Evolutionary conservation across 768 basidiomycete species (phyloP).

Genomic region (Xanthoconium purpureum): DNA sequence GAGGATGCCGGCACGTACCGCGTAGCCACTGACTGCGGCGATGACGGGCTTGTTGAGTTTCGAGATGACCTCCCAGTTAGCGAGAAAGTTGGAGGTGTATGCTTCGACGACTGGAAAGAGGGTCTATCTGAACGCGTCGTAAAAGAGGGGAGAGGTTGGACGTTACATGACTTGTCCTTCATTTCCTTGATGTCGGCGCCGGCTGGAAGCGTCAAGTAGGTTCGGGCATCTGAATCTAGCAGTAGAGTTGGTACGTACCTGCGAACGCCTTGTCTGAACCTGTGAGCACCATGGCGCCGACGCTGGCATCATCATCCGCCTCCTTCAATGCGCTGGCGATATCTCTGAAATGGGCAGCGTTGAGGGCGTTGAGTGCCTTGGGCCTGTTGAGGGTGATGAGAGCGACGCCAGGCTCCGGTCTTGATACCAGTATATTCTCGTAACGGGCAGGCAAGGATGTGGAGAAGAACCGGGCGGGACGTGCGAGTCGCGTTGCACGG

Average conservation of each 20-base stretch:
- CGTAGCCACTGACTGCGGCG: constrained; percentile 93
- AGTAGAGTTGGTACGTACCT: constrained; percentile 44
- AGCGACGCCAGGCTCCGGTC: constrained; percentile 64
- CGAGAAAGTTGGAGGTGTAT: constrained; percentile 82
- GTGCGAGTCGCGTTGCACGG: neutral
- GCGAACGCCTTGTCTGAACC: constrained; percentile 94
- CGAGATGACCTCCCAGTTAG: constrained; percentile 75
- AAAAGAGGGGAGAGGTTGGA: neutral
- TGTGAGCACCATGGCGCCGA: constrained; percentile 88
- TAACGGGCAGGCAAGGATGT: constrained; percentile 39
- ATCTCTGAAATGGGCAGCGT: constrained; percentile 73
- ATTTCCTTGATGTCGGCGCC: constrained; percentile 99
- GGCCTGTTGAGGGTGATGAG: constrained; percentile 88
- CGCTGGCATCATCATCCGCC: constrained; percentile 63
- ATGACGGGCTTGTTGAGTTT: constrained; percentile 88
- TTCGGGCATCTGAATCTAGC: neutral
- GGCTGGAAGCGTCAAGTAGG: constrained; percentile 43
- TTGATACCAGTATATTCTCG: constrained; percentile 65
- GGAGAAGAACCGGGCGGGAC: constrained; percentile 23
- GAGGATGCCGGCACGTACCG: constrained; percentile 47
- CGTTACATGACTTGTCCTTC: constrained; percentile 92
- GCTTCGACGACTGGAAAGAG: constrained; percentile 67
- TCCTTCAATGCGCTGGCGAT: constrained; percentile 73
- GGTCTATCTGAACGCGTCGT: neutral
- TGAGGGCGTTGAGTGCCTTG: constrained; percentile 87